Conservation (phyloP, 1,284 basidiomycete species). For the Erythrobasidium hasegawianum region DNA sequence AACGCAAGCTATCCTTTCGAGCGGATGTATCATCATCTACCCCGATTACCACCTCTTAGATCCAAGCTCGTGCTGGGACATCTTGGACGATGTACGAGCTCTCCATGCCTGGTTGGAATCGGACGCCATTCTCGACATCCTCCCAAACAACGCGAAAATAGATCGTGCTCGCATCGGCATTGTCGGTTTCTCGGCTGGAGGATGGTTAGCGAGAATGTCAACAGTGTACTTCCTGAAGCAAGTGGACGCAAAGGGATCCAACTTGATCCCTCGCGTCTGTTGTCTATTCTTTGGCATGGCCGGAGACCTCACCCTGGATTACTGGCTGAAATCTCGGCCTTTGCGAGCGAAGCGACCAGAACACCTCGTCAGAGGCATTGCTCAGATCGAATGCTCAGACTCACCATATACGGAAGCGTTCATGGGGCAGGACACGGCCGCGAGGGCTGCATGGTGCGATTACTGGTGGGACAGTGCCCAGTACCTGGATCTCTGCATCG, state of each 20-base stretch:
- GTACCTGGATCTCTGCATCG: conserved; percentile 2
- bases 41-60: conserved; percentile 12
- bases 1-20: not conserved
- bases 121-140: not conserved
- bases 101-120: not conserved
- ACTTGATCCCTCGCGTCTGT: not conserved
- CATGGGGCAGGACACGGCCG: not conserved
- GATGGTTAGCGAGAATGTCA: not conserved
- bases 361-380: not conserved
- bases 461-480: not conserved
- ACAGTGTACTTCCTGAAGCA: not conserved
- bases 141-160: not conserved
- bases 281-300: conserved; percentile 9
- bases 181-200: conserved; percentile 5
- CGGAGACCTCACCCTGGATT: conserved; percentile 6
- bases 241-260: too few relatives aligned
- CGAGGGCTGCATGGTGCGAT: not conserved
- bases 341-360: not conserved
- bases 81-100: not conserved
- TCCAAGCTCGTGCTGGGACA: not conserved
- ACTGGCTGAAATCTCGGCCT: not conserved
- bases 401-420: not conserved
- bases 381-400: not conserved
- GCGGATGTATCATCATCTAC: conserved; percentile 1
- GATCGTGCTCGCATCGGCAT: not conserved